Conservation (phyloP, 23 red algal species). For the Agarophyton chilense region DNA sequence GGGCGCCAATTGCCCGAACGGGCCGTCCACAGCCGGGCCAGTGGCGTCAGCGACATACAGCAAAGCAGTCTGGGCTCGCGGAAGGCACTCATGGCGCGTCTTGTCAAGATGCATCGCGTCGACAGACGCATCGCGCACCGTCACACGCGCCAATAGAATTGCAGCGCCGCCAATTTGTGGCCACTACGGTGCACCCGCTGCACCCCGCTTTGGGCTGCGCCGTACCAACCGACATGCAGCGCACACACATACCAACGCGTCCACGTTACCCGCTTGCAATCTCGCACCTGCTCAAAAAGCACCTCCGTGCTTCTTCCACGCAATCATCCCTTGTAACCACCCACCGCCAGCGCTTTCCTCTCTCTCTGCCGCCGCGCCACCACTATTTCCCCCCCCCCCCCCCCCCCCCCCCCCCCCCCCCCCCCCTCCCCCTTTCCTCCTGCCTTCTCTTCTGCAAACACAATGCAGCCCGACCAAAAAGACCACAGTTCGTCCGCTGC, state of each 20-base stretch:
- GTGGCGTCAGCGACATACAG: too few species aligned
- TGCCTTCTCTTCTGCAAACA: too few species aligned
- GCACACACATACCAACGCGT: neutral
- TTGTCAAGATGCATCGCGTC: too few species aligned
- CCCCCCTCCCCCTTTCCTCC: too few species aligned
- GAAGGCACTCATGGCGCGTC: too few species aligned
- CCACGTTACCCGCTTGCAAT: slow-evolving; percentile 39
- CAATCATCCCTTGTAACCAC: neutral
- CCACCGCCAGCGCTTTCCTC: neutral
- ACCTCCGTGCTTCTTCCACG: slow-evolving; percentile 12
- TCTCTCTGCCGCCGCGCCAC: neutral
- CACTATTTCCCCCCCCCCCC: neutral
- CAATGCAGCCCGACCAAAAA: too few species aligned
- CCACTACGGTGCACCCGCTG: too few species aligned
- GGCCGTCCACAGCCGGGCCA: too few species aligned
- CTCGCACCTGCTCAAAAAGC: slow-evolving; percentile 36
- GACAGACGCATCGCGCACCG: neutral
- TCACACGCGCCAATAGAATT: neutral
- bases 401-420: neutral
- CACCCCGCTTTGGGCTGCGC: too few species aligned
- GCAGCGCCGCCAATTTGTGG: neutral
- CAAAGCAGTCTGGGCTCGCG: too few species aligned
- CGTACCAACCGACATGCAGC: neutral
- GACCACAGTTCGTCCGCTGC: too few species aligned
- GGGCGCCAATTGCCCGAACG: too few species aligned